Conservation (phyloP, 2,329 filamentous ascomycete species). For the Harringtonia lauricola region DNA sequence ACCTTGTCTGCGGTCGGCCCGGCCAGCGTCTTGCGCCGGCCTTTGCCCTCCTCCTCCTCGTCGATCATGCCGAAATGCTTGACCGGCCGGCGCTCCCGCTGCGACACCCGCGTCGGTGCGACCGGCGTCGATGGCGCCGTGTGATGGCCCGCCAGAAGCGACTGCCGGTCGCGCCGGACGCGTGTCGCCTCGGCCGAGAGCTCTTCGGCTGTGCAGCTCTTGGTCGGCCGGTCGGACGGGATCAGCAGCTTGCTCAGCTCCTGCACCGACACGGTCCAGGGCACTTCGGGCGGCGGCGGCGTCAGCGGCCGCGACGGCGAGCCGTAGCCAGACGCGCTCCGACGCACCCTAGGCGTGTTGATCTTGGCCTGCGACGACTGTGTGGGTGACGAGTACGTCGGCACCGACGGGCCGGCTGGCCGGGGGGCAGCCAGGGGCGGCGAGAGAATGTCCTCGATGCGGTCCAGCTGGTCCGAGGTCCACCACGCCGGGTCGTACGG, state of each 20-base stretch:
- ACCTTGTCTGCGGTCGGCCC: slow-evolving; percentile 16
- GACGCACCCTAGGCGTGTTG: slow-evolving; percentile 52
- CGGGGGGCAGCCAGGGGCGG: slow-evolving; percentile 22
- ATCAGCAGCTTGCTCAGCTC: slow-evolving; percentile 77
- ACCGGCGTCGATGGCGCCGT: slow-evolving; percentile 13
- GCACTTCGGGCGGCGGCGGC: slow-evolving; percentile 68
- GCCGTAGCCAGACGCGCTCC: slow-evolving; percentile 44
- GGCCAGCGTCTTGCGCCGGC: slow-evolving; percentile 52
- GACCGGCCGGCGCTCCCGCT: slow-evolving; percentile 57
- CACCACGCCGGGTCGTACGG: slow-evolving; percentile 64
- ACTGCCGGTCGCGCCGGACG: slow-evolving; percentile 53
- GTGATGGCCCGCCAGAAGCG: slow-evolving; percentile 28
- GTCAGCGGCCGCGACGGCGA: slow-evolving; percentile 35
- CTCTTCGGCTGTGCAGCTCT: slow-evolving; percentile 68
- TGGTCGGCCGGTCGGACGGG: slow-evolving; percentile 61
- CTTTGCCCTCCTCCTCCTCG: slow-evolving; percentile 33
- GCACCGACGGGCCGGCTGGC: slow-evolving; percentile 32
- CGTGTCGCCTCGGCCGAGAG: slow-evolving; percentile 59
- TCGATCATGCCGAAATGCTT: slow-evolving; percentile 38
- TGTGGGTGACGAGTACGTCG: slow-evolving; percentile 75
- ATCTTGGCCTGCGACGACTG: slow-evolving; percentile 78
- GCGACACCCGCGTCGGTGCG: slow-evolving; percentile 53
- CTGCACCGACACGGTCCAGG: slow-evolving; percentile 75
- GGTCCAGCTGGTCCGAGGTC: slow-evolving; percentile 52
- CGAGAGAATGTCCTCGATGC: slow-evolving; percentile 51